Evolutionary conservation across 495 filamentous ascomycete genomes (phyloP).

Genomic region (Podospora anserina): DNA sequence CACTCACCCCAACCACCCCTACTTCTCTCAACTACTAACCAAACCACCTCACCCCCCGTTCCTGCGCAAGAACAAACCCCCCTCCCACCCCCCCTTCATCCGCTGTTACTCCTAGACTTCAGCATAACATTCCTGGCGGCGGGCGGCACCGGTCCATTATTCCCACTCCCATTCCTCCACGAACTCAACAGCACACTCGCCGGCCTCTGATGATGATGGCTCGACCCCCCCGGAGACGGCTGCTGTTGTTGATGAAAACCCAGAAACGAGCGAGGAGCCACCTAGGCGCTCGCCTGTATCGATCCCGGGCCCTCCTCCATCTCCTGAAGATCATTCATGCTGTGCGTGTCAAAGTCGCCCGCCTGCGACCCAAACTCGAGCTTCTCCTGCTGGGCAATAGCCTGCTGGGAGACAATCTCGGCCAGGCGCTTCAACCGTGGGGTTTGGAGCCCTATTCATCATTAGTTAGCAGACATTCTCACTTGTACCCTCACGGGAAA

Average conservation of each 20-base stretch:
- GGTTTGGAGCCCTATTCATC: slow-evolving; percentile 78
- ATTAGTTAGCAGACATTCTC: slow-evolving; percentile 17
- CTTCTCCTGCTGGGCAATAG: slow-evolving; percentile 89
- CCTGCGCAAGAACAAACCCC: not conserved
- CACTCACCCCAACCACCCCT: not conserved
- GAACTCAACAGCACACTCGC: slow-evolving; percentile 20
- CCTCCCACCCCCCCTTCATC: not conserved
- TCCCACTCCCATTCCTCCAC: slow-evolving; percentile 20
- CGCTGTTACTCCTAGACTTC: slow-evolving; percentile 16
- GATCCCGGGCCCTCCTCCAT: slow-evolving; percentile 40
- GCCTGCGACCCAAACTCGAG: slow-evolving; percentile 50
- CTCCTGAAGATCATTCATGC: slow-evolving; percentile 38
- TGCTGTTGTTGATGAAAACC: slow-evolving; percentile 9
- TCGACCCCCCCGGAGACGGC: too few species aligned
- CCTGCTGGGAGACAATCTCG: slow-evolving; percentile 95
- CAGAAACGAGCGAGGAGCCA: slow-evolving; percentile 20
- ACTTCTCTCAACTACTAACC: not conserved
- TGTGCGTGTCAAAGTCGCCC: slow-evolving; percentile 41
- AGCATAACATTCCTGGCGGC: slow-evolving; percentile 3
- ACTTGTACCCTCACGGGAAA: not conserved
- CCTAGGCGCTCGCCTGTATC: slow-evolving; percentile 34
- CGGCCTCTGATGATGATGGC: slow-evolving; percentile 2
- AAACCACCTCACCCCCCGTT: not conserved
- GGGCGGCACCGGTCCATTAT: not conserved
- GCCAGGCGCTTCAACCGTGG: slow-evolving; percentile 89